These are phyloP conservation scores for Zygoascus flipseniorum DNA, from an alignment of 805 yeast genomes.

Conservation along the genomic window DNA sequence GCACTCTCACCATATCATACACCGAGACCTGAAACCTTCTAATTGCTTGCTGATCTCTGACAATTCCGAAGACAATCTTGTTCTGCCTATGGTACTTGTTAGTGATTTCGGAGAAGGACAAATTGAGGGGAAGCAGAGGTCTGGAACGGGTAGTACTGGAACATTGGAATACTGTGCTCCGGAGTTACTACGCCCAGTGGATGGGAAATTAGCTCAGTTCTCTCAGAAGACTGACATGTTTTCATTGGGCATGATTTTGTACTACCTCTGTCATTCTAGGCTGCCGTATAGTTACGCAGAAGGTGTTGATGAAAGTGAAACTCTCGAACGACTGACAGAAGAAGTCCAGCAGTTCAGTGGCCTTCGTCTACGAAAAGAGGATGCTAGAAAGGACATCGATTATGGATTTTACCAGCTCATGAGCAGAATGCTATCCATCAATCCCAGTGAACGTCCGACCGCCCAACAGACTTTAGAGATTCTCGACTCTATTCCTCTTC, in stretches of 20 bases:
- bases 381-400: slow-evolving; percentile 24
- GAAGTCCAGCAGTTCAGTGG: slow-evolving; percentile 30
- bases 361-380: slow-evolving; percentile 19
- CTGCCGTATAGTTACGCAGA: slow-evolving; percentile 46
- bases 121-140: slow-evolving; percentile 53
- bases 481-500: neutral
- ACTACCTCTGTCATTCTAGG: slow-evolving; percentile 60
- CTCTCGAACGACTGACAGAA: slow-evolving; percentile 27
- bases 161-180: slow-evolving; percentile 87
- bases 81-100: slow-evolving; percentile 63
- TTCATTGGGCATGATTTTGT: slow-evolving; percentile 75
- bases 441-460: slow-evolving; percentile 35
- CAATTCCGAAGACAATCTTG: slow-evolving; percentile 6
- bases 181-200: slow-evolving; percentile 44
- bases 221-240: slow-evolving; percentile 70
- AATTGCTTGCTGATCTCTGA: slow-evolving; percentile 53
- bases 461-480: slow-evolving; percentile 32
- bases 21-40: slow-evolving; percentile 83
- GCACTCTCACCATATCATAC: slow-evolving; percentile 70
- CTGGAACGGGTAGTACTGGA: slow-evolving; percentile 78
- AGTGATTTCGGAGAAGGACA: slow-evolving; percentile 90
- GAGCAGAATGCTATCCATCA: slow-evolving; percentile 29
- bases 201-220: slow-evolving; percentile 44
- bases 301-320: slow-evolving; percentile 19
- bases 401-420: slow-evolving; percentile 32